Base-by-base conservation (phyloP, 2,329 filamentous ascomycete genomes). In the Pyrenochaeta sp. region DNA sequence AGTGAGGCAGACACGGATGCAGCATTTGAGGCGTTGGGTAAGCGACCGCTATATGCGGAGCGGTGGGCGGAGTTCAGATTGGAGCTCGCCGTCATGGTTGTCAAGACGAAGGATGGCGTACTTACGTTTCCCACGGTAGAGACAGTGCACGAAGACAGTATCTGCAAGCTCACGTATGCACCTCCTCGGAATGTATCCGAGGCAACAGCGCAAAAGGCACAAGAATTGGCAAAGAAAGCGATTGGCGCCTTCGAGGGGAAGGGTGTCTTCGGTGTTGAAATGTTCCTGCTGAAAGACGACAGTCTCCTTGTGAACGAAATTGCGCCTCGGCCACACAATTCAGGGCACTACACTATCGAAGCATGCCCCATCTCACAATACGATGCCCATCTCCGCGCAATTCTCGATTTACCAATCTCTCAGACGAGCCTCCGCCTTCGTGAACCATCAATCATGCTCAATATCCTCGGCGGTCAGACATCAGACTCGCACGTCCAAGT, bases 291-390 rank as follows among this genome's bases (percentile, higher is more conserved):
- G 10, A 79, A 87, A 43, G 87, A 95, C 66, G 86, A 83, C 53
- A 80, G 80, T 1, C 82, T 97, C 1, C 78, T 96, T 52, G 84
- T 97, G 65, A 97, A 96, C 75, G 92, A 97, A 77, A 89, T 96
- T 59, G 91, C 91, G 0, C 91, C 91, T 11, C 83, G 91, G 33
- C 85, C 86, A 45, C 93, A 97, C 78, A 97, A 97, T 79, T 96
- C 91, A 0, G 95, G 95, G 0, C 95, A 98, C 77, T 94, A 93
- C 77, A 96, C 91, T 2, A 98, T 98, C 61, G 94, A 99, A 79
- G 91, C 91, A 3, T 91, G 95, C 43, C 87, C 88, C 0, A 86
- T 94, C 55, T 97, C 92, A 0, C 95, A 99, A 76, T 99, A 91
- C 77, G 92, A 95, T 73, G 90, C 92, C 1, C 93, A 99, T 72